Percentiles rank a stretch among this genome's conserved stretches.
phyloP scores from a whole-genome alignment of 441 rosid genomes.

The Bruguiera hainesii region DNA sequence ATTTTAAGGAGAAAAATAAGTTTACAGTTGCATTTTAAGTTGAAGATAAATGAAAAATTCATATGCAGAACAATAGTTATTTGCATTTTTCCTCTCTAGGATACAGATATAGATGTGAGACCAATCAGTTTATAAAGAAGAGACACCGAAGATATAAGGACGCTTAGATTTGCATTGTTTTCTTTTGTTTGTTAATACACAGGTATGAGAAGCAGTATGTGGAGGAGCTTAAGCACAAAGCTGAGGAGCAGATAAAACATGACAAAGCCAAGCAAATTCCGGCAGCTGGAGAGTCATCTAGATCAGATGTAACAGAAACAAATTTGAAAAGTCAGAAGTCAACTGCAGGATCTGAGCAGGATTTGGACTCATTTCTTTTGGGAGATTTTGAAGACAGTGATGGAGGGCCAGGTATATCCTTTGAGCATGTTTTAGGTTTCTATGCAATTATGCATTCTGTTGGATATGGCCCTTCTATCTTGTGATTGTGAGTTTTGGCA shows the following conservation, averaged over 20 bases:
- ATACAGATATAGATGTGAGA: background rate
- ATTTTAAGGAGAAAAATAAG: no score
- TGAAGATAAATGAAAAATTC: no score
- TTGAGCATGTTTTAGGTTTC: background rate
- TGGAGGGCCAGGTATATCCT: slow-evolving; percentile 48
- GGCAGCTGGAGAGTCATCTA: slow-evolving; percentile 25
- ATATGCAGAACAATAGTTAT: background rate
- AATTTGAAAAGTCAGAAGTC: slow-evolving; percentile 35
- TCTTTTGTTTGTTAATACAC: slow-evolving; percentile 6
- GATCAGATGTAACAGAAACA: slow-evolving; percentile 25
- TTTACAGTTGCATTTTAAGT: no score
- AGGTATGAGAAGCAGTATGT: slow-evolving; percentile 51
- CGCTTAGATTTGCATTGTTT: background rate
- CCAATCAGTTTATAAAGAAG: background rate
- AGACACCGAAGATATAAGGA: background rate
- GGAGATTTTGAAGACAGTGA: slow-evolving; percentile 61
- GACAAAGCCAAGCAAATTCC: slow-evolving; percentile 30
- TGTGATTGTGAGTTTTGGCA: background rate
- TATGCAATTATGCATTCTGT: background rate
- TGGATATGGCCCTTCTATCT: background rate
- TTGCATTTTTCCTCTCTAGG: background rate
- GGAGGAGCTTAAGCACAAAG: slow-evolving; percentile 40
- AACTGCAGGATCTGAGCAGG: slow-evolving; percentile 47
- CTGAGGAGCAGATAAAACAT: slow-evolving; percentile 32
- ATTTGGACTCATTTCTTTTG: slow-evolving; percentile 61